Percentiles rank a stretch among this genome's conserved stretches.
phyloP scores from a whole-genome alignment of 2,329 filamentous ascomycete genomes.

The Drechmeria coniospora region DNA sequence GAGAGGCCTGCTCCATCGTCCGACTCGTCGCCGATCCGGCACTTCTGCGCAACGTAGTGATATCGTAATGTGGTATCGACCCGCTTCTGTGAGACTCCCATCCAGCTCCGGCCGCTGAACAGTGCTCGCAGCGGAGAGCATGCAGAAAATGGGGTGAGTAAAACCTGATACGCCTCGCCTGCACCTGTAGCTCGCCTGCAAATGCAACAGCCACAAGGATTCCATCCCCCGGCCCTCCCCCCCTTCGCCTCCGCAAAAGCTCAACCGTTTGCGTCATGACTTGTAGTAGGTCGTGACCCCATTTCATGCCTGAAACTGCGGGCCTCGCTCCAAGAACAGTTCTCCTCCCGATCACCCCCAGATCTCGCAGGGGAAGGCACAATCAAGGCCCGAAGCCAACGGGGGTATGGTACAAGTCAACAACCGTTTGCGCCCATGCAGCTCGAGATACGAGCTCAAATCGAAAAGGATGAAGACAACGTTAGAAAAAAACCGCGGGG shows the following conservation, averaged over 20 bases:
- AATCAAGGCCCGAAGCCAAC: constrained; percentile 14
- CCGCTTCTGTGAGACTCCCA: constrained; percentile 8
- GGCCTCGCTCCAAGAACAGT: constrained; percentile 1
- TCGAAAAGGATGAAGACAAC: constrained; percentile 6
- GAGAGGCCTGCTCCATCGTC: no score
- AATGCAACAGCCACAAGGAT: constrained; percentile 6
- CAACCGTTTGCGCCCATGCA: constrained; percentile 10
- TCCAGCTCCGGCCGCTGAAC: constrained; percentile 12
- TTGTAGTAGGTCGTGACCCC: constrained; percentile 2
- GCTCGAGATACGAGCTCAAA: constrained; percentile 1
- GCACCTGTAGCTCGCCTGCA: constrained; percentile 4
- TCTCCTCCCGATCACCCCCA: constrained; percentile 13
- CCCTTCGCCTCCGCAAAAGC: no score
- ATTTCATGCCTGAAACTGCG: not conserved
- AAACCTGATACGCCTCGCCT: constrained; percentile 9
- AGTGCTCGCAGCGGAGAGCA: constrained; percentile 8
- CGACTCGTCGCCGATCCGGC: no score
- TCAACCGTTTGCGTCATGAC: constrained; percentile 3
- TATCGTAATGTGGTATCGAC: constrained; percentile 7
- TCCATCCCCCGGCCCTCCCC: no score
- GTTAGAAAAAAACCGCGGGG: constrained; percentile 7
- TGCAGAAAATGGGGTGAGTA: constrained; percentile 6
- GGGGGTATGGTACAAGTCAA: constrained; percentile 14
- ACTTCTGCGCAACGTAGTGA: constrained; percentile 3
- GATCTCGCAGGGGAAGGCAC: constrained; percentile 13